A percentile compares a stretch with the other conserved stretches of the same genome.
phyloP scores from a whole-genome alignment of 2,329 filamentous ascomycete genomes.

The Fusarium nelsonii region DNA sequence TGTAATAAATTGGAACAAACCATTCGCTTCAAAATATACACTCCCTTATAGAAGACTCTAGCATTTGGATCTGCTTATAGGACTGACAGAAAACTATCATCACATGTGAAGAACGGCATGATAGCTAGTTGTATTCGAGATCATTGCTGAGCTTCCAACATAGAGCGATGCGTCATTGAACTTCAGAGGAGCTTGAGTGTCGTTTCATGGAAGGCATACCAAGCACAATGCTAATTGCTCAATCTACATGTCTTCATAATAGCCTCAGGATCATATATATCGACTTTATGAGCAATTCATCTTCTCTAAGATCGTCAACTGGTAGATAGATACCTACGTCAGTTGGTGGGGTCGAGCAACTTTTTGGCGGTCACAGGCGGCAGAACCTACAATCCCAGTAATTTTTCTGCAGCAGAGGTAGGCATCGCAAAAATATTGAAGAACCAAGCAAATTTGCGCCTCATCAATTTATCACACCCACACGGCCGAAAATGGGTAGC shows the following conservation, averaged over 20 bases:
- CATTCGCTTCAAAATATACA: too few species aligned
- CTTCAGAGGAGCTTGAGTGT: too few species aligned
- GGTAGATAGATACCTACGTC: not conserved
- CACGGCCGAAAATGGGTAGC: constrained; percentile 48
- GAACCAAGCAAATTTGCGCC: constrained; percentile 14
- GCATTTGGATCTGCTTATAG: not conserved
- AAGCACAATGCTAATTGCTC: too few species aligned
- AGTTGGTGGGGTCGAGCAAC: constrained; percentile 37
- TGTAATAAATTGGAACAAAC: not conserved
- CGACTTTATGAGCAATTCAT: not conserved
- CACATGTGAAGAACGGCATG: too few species aligned
- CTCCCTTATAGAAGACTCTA: too few species aligned
- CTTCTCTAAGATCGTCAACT: not conserved
- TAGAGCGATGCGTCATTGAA: too few species aligned
- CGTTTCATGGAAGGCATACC: too few species aligned
- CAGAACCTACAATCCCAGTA: constrained; percentile 33
- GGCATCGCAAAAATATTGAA: constrained; percentile 17
- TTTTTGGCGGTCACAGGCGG: constrained; percentile 40
- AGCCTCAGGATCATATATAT: not conserved
- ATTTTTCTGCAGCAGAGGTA: constrained; percentile 34
- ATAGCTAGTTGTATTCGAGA: too few species aligned
- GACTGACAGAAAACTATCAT: too few species aligned
- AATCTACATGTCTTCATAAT: not conserved
- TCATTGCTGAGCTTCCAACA: too few species aligned
- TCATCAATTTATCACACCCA: constrained; percentile 4